phyloP scores from a whole-genome alignment of 108 stramenopile species.

The Pseudonitzschia pungens region DNA sequence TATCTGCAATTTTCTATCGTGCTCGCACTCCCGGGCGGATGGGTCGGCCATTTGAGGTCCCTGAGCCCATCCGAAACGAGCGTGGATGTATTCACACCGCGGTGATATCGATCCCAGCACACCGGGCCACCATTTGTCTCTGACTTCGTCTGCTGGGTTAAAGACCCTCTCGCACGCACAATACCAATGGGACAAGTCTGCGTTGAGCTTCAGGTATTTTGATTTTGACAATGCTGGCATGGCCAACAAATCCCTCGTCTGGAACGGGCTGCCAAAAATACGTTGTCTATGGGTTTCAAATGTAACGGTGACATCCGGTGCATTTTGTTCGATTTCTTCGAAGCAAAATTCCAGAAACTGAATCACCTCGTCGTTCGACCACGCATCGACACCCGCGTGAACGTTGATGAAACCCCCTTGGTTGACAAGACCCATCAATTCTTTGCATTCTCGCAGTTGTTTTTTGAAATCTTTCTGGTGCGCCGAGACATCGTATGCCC shows the following conservation, averaged over 20 bases:
- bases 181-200: constrained; percentile 31
- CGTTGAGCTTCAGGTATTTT: constrained; percentile 20
- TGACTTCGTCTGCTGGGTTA: not conserved
- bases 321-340: constrained; percentile 14
- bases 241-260: constrained; percentile 24
- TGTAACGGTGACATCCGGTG: not conserved
- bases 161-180: constrained; percentile 29
- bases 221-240: not conserved
- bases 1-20: constrained; percentile 18
- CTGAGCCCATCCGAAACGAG: constrained; percentile 28
- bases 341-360: constrained; percentile 24
- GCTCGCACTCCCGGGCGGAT: constrained; percentile 19
- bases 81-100: constrained; percentile 23
- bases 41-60: constrained; percentile 31
- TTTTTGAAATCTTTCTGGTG: constrained; percentile 25
- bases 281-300: constrained; percentile 36
- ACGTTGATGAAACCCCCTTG: constrained; percentile 25
- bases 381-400: constrained; percentile 32
- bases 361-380: constrained; percentile 16
- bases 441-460: constrained; percentile 21
- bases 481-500: constrained; percentile 17
- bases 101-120: constrained; percentile 5
- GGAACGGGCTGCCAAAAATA: constrained; percentile 30
- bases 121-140: constrained; percentile 32
- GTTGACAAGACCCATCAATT: constrained; percentile 5